Evolutionary conservation across 257 asterid genomes (phyloP), one percentile per base, ranked within the genome.

Genomic region (Orobanche coerulescens): DNA sequence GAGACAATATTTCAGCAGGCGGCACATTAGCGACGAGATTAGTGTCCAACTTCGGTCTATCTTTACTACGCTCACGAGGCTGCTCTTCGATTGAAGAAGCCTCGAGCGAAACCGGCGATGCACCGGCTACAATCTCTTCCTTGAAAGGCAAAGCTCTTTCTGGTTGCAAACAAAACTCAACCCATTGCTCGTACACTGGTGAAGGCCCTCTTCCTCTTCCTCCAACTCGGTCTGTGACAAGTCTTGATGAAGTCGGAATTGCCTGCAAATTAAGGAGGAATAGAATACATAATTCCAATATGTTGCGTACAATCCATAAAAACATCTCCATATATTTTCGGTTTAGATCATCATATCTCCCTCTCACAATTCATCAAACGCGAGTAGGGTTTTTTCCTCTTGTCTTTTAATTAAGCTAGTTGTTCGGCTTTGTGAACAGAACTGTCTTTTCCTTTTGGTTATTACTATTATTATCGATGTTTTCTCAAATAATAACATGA

Each of bases 151-250:
- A 44, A 24, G 79, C 81, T 70, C 98, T 81, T 66, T 83, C 84
- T 4, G 80, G 73, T 64, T 88, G 98, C 76, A 86, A 62, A 59
- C 95, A 88, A 78, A 92, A 92, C 22, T 92, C 94, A 30, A 92
- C 49, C 98, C 98, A 92, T 63, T 92, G 97, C 61, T 76, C 66
- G 71, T 76, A 79, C 55, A 88, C 30, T 0, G 98, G 97, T 9
- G 97, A 92, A 26, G 95, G 79, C 42, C 95, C 95, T 74, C 98
- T 79, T n/a, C 71, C 74, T 62, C 97, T 72, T 28, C 98, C 98
- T 46, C 97, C 95, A 3, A 86, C 63, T 72, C 80, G 74, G 56
- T 82, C 91, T 12, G 82, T 51, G 24, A 43, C 71, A 5, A 84
- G 65, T 70, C 86, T 80, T 12, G 95, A 72, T 49, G 84, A 61